Evolutionary conservation across 495 filamentous ascomycete species (phyloP).

Genomic region (Trichocladium antarcticum): DNA sequence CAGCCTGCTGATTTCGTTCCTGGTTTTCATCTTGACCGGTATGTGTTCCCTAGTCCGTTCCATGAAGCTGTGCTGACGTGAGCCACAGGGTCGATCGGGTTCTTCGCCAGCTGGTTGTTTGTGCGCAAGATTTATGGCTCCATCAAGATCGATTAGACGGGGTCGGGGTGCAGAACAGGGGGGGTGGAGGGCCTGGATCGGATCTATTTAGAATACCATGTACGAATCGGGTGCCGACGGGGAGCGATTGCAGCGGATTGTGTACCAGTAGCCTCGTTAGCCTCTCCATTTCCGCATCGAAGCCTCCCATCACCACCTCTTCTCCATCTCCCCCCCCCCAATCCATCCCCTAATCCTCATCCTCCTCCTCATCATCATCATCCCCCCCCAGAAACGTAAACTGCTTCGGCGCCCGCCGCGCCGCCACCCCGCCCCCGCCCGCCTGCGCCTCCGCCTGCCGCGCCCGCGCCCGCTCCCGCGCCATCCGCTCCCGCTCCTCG

Average conservation of each 20-base stretch:
- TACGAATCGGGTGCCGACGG: neutral
- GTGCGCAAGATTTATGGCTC: constrained; percentile 86
- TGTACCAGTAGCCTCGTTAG: neutral
- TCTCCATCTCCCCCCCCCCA: neutral
- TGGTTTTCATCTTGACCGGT: constrained; percentile 93
- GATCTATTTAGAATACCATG: neutral
- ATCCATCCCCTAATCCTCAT: constrained; percentile 14
- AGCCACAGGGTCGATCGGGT: constrained; percentile 71
- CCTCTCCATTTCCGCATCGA: no score
- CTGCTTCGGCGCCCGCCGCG: constrained; percentile 28
- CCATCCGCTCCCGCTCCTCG: constrained; percentile 29
- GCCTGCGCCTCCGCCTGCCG: constrained; percentile 36
- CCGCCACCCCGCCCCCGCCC: constrained; percentile 20
- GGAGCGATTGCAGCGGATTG: neutral
- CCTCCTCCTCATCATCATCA: constrained; percentile 41
- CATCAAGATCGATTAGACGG: constrained; percentile 78
- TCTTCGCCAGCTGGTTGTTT: constrained; percentile 89
- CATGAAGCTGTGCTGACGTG: no score
- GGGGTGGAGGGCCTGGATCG: neutral
- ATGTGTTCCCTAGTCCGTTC: no score
- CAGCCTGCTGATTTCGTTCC: constrained; percentile 72
- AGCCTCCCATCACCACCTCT: no score
- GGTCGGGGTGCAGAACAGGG: neutral
- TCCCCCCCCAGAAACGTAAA: constrained; percentile 43
- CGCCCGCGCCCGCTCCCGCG: constrained; percentile 29